Percentiles rank a stretch among this genome's conserved stretches.
These are phyloP conservation scores for Oemleria cerasiformis DNA, from an alignment of 306 rosid genomes.

Conservation along the genomic window DNA sequence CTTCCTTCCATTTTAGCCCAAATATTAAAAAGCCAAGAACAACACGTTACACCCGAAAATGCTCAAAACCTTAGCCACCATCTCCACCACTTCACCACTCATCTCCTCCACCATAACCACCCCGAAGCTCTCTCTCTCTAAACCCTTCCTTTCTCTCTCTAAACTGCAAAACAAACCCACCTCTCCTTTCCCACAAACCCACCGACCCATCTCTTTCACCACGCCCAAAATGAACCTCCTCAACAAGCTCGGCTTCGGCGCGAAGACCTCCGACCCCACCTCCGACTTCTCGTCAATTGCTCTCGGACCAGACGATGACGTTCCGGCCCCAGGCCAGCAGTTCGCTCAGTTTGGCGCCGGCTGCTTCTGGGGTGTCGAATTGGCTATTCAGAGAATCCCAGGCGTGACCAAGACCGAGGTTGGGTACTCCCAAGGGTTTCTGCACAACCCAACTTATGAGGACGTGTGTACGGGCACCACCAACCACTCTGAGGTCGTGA, in stretches of 20 bases:
- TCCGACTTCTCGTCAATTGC: conserved; percentile 61
- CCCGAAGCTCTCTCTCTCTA: conserved; percentile 45
- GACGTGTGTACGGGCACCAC: conserved; percentile 76
- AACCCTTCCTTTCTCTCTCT: conserved; percentile 20
- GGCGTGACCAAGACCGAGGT: conserved; percentile 89
- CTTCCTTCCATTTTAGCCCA: neutral
- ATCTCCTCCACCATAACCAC: conserved; percentile 36
- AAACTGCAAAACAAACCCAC: conserved; percentile 19
- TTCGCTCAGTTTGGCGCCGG: conserved; percentile 96
- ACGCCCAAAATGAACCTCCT: conserved; percentile 69
- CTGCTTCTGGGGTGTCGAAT: conserved; percentile 96
- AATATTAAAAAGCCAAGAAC: neutral
- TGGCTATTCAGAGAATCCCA: conserved; percentile 78
- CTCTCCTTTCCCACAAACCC: conserved; percentile 42
- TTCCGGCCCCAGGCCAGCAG: conserved; percentile 73
- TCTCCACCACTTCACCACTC: conserved; percentile 37
- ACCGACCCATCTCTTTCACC: conserved; percentile 25
- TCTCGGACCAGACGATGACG: conserved; percentile 78
- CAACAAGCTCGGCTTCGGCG: conserved; percentile 72
- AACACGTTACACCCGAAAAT: conserved; percentile 43
- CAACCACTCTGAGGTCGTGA: conserved; percentile 73
- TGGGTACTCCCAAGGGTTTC: conserved; percentile 73
- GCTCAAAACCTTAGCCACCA: conserved; percentile 51
- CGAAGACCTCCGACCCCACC: conserved; percentile 41
- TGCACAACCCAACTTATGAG: conserved; percentile 76